A percentile compares a stretch with the other conserved stretches of the same genome.
Conservation (phyloP, 495 filamentous ascomycete species). For the Penicillium cosmopolitanum region DNA sequence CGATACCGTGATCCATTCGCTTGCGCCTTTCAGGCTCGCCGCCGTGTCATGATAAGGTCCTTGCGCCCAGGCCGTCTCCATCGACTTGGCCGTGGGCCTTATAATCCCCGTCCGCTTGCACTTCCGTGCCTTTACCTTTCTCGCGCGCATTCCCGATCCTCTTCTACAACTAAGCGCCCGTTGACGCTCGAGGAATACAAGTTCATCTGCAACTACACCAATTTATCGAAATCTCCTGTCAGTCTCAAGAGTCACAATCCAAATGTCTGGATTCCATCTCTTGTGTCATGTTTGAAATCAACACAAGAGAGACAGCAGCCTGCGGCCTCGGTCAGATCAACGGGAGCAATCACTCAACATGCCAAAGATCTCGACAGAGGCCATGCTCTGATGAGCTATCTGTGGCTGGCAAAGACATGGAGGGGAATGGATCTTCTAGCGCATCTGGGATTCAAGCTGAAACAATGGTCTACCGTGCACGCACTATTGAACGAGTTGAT, state of each 20-base stretch:
- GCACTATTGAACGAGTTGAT: constrained; percentile 44
- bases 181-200: constrained; percentile 15
- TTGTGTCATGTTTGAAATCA: constrained; percentile 49
- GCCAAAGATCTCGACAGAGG: constrained; percentile 23
- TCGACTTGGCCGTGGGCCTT: constrained; percentile 38
- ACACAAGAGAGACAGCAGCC: constrained; percentile 25
- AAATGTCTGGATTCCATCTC: constrained; percentile 43
- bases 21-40: constrained; percentile 32
- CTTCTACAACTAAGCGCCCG: constrained; percentile 5
- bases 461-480: constrained; percentile 49
- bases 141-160: constrained; percentile 9
- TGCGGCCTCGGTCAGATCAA: constrained; percentile 12
- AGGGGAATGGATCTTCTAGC: constrained; percentile 40
- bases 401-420: constrained; percentile 32
- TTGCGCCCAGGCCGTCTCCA: constrained; percentile 42
- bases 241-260: constrained; percentile 17
- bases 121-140: constrained; percentile 15
- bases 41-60: constrained; percentile 53
- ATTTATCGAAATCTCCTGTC: constrained; percentile 16
- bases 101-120: constrained; percentile 11
- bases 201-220: constrained; percentile 21
- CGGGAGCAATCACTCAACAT: constrained; percentile 18
- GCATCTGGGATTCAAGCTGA: constrained; percentile 46
- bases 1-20: constrained; percentile 42
- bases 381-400: constrained; percentile 28